These are phyloP conservation scores for Metschnikowia vanudenii DNA, from an alignment of 805 yeast species.

Conservation along the genomic window DNA sequence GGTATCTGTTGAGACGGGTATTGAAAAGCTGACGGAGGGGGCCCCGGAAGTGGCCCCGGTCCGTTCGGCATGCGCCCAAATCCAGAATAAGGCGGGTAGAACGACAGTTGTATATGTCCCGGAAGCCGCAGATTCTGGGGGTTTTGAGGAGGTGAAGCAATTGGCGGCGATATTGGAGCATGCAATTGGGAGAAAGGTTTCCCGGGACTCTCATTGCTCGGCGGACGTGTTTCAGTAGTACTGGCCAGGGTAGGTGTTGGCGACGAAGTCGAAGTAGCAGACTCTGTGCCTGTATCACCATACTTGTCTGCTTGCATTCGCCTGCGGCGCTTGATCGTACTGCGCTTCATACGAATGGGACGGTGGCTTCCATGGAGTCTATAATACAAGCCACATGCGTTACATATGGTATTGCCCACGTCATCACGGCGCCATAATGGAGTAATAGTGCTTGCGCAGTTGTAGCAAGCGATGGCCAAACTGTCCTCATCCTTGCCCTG, in stretches of 20 bases:
- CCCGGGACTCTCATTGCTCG: not conserved
- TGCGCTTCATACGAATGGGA: slow-evolving; percentile 71
- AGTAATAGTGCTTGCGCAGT: slow-evolving; percentile 81
- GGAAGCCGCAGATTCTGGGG: not conserved
- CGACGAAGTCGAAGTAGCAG: not conserved
- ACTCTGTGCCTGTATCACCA: not conserved
- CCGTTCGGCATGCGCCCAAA: slow-evolving; percentile 39
- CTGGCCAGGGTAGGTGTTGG: not conserved
- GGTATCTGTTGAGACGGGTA: slow-evolving; percentile 2
- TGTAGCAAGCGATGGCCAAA: slow-evolving; percentile 73
- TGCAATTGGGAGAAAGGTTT: not conserved
- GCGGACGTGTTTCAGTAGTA: not conserved
- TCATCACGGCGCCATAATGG: slow-evolving; percentile 87
- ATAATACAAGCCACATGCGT: slow-evolving; percentile 83
- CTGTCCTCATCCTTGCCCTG: slow-evolving; percentile 31
- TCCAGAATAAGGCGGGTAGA: slow-evolving; percentile 36
- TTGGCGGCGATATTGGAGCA: slow-evolving; percentile 1
- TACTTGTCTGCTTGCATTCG: slow-evolving; percentile 31
- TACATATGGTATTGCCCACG: slow-evolving; percentile 78
- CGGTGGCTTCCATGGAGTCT: slow-evolving; percentile 73
- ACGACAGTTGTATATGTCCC: slow-evolving; percentile 15
- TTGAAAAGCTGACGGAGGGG: slow-evolving; percentile 30
- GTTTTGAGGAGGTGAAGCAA: not conserved
- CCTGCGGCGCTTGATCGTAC: slow-evolving; percentile 72
- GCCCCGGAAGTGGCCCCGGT: slow-evolving; percentile 44